These are phyloP conservation scores for Diaporthe sp. DNA, from an alignment of 2,329 filamentous ascomycete species.

Conservation along the genomic window DNA sequence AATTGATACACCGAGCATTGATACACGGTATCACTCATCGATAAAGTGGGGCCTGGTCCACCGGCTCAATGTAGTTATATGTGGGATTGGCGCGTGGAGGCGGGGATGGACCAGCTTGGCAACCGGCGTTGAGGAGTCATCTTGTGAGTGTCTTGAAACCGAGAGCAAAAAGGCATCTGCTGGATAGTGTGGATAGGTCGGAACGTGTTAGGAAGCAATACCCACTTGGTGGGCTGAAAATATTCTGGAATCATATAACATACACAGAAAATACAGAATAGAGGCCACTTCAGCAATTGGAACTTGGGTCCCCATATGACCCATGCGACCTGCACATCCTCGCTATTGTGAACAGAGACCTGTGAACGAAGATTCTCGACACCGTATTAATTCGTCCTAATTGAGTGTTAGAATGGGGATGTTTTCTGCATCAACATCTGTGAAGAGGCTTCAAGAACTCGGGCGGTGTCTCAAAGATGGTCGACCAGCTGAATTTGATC, in stretches of 20 bases:
- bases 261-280: constrained; percentile 24
- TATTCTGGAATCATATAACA: constrained; percentile 28
- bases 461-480: too few relatives aligned
- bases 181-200: constrained; percentile 1
- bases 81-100: constrained; percentile 26
- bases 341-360: too few relatives aligned
- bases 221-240: constrained; percentile 11
- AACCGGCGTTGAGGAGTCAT: constrained; percentile 30
- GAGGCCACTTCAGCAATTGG: constrained; percentile 1
- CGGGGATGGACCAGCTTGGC: constrained; percentile 13
- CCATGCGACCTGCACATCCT: background rate
- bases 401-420: background rate
- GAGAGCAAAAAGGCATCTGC: constrained; percentile 26
- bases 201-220: constrained; percentile 9
- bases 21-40: constrained; percentile 12
- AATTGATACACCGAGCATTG: background rate
- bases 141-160: constrained; percentile 16
- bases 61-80: constrained; percentile 32
- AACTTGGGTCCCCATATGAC: background rate
- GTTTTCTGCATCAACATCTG: too few relatives aligned
- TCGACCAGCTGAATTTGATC: too few relatives aligned
- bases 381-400: background rate
- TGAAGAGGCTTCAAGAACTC: too few relatives aligned
- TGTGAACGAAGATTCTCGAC: background rate
- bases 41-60: constrained; percentile 19